Conservation (phyloP, 345 rosid genomes). For the Melastoma malabathricum region DNA sequence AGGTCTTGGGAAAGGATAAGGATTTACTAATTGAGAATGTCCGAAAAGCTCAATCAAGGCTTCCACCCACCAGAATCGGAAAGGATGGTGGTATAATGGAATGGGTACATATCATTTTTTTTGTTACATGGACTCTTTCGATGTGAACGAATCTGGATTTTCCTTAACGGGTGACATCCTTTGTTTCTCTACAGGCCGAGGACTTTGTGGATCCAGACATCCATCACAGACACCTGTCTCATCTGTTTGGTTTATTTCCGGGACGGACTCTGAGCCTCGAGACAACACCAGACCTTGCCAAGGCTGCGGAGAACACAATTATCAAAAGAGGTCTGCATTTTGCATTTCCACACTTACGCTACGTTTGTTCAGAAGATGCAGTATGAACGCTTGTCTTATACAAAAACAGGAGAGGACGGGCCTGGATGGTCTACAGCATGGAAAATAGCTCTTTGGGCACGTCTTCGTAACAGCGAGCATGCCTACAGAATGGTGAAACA, state of each 20-base stretch:
- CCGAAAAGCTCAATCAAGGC: conserved; percentile 46
- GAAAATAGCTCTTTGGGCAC: conserved; percentile 92
- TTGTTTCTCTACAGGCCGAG: conserved; percentile 29
- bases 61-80: conserved; percentile 62
- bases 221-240: conserved; percentile 81
- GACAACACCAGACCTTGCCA: conserved; percentile 61
- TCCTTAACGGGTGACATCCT: neutral
- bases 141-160: neutral
- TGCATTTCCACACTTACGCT: too few species aligned
- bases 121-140: neutral
- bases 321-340: conserved; percentile 48
- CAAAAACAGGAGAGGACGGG: conserved; percentile 75
- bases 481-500: conserved; percentile 76
- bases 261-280: conserved; percentile 71
- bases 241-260: conserved; percentile 88
- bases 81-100: conserved; percentile 92
- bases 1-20: conserved; percentile 54
- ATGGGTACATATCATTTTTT: conserved; percentile 38
- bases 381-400: neutral
- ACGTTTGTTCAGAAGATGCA: too few species aligned
- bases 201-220: conserved; percentile 81
- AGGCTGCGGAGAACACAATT: conserved; percentile 60
- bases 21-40: conserved; percentile 50
- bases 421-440: conserved; percentile 96
- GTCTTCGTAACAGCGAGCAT: conserved; percentile 60